Evolutionary conservation across 805 yeast genomes (phyloP).

Genomic region (Metschnikowia colocasiae): DNA sequence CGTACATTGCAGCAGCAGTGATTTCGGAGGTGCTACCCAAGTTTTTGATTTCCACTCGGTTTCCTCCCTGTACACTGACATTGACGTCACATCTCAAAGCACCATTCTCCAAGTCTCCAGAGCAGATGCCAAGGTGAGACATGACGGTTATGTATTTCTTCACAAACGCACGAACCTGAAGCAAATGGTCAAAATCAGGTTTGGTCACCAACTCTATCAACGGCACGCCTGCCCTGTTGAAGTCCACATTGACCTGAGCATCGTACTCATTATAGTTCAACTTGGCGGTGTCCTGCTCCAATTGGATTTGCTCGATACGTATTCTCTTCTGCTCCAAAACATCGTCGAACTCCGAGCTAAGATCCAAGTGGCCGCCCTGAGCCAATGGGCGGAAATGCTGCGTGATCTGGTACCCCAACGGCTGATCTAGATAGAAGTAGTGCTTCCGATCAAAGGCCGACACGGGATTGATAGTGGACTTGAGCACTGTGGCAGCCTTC

Average conservation of each 20-base stretch:
- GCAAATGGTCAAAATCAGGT: constrained; percentile 72
- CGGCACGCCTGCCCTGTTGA: constrained; percentile 82
- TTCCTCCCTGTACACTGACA: constrained; percentile 68
- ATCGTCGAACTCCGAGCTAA: constrained; percentile 53
- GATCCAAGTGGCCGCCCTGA: constrained; percentile 52
- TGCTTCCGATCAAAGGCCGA: constrained; percentile 91
- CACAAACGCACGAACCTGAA: constrained; percentile 73
- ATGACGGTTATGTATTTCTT: constrained; percentile 75
- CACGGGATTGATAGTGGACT: constrained; percentile 49
- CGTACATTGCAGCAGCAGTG: constrained; percentile 67
- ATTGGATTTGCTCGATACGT: constrained; percentile 73
- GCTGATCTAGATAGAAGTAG: constrained; percentile 95
- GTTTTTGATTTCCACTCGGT: constrained; percentile 86
- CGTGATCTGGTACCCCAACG: constrained; percentile 92
- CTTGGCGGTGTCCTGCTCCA: constrained; percentile 95
- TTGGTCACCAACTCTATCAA: constrained; percentile 86
- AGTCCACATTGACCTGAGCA: constrained; percentile 54
- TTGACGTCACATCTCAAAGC: constrained; percentile 95
- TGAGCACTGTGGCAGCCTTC: constrained; percentile 66
- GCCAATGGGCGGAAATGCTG: constrained; percentile 84
- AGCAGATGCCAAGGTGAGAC: constrained; percentile 64
- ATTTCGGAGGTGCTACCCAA: constrained; percentile 82
- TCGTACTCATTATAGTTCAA: constrained; percentile 50
- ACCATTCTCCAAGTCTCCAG: constrained; percentile 92
- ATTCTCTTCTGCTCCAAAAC: constrained; percentile 43